These are phyloP conservation scores for Rhizopogon vinicolor DNA, from an alignment of 768 basidiomycete genomes.

Conservation along the genomic window DNA sequence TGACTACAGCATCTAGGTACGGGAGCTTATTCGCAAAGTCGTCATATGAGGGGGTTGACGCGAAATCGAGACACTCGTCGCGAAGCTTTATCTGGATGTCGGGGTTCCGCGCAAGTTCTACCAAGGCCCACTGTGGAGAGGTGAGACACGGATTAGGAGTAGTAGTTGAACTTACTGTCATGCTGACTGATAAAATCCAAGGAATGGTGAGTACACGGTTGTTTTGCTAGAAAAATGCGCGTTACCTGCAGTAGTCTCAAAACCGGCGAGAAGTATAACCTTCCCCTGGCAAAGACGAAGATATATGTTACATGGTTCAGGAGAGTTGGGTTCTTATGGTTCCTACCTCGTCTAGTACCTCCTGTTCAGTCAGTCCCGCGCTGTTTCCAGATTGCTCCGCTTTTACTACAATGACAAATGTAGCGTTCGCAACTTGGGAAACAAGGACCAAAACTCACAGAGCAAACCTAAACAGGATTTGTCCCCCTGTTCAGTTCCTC, in stretches of 20 bases:
- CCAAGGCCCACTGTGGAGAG: constrained; percentile 28
- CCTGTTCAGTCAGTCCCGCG: neutral
- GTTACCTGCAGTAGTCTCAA: constrained; percentile 22
- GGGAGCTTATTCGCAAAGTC: constrained; percentile 32
- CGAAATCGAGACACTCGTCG: constrained; percentile 21
- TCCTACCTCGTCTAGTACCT: neutral
- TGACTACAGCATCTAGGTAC: constrained; percentile 37
- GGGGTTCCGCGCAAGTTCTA: constrained; percentile 22
- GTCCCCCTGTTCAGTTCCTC: constrained; percentile 12
- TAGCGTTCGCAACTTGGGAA: neutral
- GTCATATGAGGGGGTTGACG: constrained; percentile 33
- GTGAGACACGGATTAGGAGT: neutral
- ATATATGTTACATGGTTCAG: neutral
- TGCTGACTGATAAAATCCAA: neutral
- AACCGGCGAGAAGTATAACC: constrained; percentile 10
- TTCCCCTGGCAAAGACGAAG: constrained; percentile 5
- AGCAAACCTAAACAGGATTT: neutral
- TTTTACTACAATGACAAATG: neutral
- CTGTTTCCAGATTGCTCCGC: neutral
- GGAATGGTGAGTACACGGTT: neutral
- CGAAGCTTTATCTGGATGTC: constrained; percentile 23
- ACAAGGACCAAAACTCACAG: neutral
- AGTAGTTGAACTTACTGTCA: constrained; percentile 4
- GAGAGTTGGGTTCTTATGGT: neutral
- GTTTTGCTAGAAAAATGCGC: neutral